These are phyloP conservation scores for Logfia minima DNA, from an alignment of 129 eudicot genomes.

Conservation along the genomic window DNA sequence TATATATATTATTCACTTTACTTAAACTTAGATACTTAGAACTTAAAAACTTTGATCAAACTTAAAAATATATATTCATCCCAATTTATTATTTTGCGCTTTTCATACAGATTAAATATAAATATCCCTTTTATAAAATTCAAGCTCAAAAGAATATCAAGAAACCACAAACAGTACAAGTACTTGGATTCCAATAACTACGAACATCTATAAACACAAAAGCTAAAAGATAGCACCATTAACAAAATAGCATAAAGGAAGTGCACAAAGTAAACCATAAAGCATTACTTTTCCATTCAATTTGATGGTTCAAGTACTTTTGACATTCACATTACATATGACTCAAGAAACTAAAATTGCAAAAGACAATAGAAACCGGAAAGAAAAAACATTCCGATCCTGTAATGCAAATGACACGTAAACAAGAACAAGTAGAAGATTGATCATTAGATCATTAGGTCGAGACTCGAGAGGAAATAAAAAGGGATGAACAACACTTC, in stretches of 20 bases:
- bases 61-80: too few relatives aligned
- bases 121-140: neutral
- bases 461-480: neutral
- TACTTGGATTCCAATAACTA: too few relatives aligned
- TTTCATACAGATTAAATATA: neutral
- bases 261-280: conserved; percentile 9
- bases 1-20: too few relatives aligned
- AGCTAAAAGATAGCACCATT: neutral
- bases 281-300: conserved; percentile 29
- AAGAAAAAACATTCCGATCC: conserved; percentile 36
- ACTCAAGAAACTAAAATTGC: conserved; percentile 25
- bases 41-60: too few relatives aligned
- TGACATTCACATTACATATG: conserved; percentile 42
- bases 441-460: neutral
- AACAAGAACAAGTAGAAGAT: neutral
- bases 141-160: neutral
- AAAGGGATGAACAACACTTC: conserved; percentile 48
- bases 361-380: conserved; percentile 5
- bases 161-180: neutral
- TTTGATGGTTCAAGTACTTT: conserved; percentile 29
- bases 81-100: too few relatives aligned
- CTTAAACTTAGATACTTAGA: too few relatives aligned
- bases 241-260: neutral
- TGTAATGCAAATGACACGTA: conserved; percentile 26
- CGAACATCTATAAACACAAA: neutral